Percentiles rank a stretch among this genome's conserved stretches.
phyloP scores from a whole-genome alignment of 2,329 filamentous ascomycete genomes.

The Microcera coccophila region DNA sequence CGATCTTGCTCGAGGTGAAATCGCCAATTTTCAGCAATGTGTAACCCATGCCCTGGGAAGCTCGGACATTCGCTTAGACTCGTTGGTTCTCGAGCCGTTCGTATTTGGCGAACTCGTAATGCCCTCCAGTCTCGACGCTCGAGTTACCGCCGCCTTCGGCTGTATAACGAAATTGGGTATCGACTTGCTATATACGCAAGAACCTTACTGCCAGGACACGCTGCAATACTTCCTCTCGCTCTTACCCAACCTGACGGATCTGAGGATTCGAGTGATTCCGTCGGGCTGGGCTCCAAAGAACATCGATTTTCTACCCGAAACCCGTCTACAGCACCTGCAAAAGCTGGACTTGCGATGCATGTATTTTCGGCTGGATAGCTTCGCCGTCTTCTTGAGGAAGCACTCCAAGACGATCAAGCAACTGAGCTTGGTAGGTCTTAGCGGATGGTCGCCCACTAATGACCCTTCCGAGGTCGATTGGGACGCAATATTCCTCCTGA shows the following conservation, averaged over 20 bases:
- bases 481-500: conserved; percentile 16
- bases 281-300: conserved; percentile 4
- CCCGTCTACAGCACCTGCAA: conserved; percentile 17
- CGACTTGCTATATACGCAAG: conserved; percentile 6
- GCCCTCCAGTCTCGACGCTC: conserved; percentile 5
- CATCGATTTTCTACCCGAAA: conserved; percentile 15
- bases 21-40: conserved; percentile 16
- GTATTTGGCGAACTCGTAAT: conserved; percentile 8
- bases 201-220: conserved; percentile 10
- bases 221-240: conserved; percentile 18
- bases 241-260: conserved; percentile 17
- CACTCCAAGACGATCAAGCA: conserved; percentile 15
- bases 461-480: conserved; percentile 9
- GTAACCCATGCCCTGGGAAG: conserved; percentile 16
- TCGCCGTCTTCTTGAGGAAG: conserved; percentile 13
- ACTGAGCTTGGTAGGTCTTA: conserved; percentile 8
- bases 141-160: conserved; percentile 8
- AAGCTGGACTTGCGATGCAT: conserved; percentile 13
- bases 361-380: conserved; percentile 13
- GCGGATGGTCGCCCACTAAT: conserved; percentile 8
- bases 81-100: conserved; percentile 18
- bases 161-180: conserved; percentile 13
- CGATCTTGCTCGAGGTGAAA: conserved; percentile 10
- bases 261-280: conserved; percentile 9
- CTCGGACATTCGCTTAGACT: conserved; percentile 13